A percentile compares a stretch with the other conserved stretches of the same genome.
Evolutionary conservation across 306 rosid species (phyloP).

Genomic region (Medicago arabica): DNA sequence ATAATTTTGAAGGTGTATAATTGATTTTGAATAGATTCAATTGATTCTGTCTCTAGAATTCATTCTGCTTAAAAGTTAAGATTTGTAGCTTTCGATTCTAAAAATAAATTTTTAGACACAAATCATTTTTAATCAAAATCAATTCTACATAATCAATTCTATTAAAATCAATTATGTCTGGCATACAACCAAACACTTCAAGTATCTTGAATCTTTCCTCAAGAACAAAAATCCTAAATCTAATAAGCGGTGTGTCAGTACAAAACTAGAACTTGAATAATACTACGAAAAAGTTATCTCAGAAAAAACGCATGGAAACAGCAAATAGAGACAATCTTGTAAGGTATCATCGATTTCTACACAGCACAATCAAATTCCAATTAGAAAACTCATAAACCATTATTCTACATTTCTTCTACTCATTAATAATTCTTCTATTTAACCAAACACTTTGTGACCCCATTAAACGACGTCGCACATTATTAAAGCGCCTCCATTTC

Average conservation of each 20-base stretch:
- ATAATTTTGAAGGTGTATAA: too few species aligned
- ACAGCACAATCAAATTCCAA: constrained; percentile 12
- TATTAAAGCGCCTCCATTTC: neutral
- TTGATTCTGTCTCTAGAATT: too few species aligned
- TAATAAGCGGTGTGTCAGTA: neutral
- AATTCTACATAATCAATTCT: too few species aligned
- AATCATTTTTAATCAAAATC: too few species aligned
- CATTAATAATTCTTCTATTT: neutral
- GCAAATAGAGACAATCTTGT: constrained; percentile 40
- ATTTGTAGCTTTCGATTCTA: too few species aligned
- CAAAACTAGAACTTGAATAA: constrained; percentile 30
- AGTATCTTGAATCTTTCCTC: too few species aligned
- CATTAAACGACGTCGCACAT: constrained; percentile 7
- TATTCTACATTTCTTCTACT: neutral
- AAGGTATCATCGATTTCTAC: constrained; percentile 23
- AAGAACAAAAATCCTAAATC: too few species aligned
- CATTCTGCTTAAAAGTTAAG: too few species aligned
- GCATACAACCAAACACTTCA: too few species aligned
- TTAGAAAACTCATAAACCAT: constrained; percentile 1
- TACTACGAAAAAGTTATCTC: constrained; percentile 19
- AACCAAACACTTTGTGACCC: neutral
- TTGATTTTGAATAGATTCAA: too few species aligned
- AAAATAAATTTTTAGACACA: too few species aligned
- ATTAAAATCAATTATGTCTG: too few species aligned
- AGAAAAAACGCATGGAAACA: neutral